These are phyloP conservation scores for Limonium bicolor DNA, from an alignment of 148 eudicot species.

Conservation along the genomic window DNA sequence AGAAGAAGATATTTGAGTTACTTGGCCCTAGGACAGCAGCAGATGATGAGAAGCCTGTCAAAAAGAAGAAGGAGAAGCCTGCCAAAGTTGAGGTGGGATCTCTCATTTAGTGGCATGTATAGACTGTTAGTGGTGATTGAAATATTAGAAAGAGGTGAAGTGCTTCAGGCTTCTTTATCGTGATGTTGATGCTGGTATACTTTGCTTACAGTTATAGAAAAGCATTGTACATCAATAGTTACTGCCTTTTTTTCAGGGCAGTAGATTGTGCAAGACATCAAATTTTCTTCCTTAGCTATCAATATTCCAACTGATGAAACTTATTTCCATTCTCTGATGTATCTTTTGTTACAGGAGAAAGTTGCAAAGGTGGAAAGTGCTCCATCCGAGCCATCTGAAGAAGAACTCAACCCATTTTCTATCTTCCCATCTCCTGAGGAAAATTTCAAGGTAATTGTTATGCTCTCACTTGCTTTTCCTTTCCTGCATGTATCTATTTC, in stretches of 20 bases:
- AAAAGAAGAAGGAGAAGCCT: conserved; percentile 95
- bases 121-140: no score
- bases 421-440: conserved; percentile 88
- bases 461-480: neutral
- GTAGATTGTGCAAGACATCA: no score
- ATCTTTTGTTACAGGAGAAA: conserved; percentile 34
- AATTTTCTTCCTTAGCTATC: no score
- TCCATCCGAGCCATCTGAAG: conserved; percentile 55
- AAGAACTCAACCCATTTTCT: conserved; percentile 73
- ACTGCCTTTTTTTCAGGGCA: no score
- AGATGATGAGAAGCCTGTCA: conserved; percentile 83
- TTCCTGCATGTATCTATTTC: neutral
- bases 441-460: conserved; percentile 59
- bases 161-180: no score
- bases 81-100: conserved; percentile 57
- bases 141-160: no score
- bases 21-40: conserved; percentile 91
- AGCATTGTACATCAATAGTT: no score
- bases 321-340: conserved; percentile 4
- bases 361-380: conserved; percentile 21
- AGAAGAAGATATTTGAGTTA: conserved; percentile 41
- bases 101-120: neutral
- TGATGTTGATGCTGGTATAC: no score
- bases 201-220: no score
- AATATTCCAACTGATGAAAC: neutral